Conservation (phyloP, 2,329 filamentous ascomycete species). For the Alternaria angustiovoidea region DNA sequence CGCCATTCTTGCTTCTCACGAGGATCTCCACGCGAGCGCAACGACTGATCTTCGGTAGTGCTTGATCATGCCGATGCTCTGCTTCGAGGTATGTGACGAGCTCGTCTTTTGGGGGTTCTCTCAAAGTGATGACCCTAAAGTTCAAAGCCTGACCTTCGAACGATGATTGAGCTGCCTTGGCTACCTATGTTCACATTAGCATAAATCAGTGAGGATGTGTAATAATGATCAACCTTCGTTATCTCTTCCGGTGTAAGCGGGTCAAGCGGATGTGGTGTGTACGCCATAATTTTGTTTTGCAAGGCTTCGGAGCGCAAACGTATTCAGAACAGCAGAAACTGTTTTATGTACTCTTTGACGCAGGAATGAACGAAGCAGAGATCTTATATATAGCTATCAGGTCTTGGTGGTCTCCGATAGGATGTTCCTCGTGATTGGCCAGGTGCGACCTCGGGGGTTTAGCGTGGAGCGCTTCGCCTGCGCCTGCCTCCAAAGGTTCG, state of each 20-base stretch:
- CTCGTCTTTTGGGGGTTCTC: conserved; percentile 60
- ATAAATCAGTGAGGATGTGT: background rate
- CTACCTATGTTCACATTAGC: conserved; percentile 12
- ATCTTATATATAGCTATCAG: background rate
- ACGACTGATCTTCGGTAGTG: conserved; percentile 44
- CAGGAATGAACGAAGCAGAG: background rate
- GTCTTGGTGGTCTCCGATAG: background rate
- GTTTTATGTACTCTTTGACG: background rate
- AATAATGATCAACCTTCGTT: background rate
- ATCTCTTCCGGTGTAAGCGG: conserved; percentile 16
- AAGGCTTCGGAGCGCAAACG: background rate
- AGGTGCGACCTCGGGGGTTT: background rate
- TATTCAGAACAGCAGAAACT: background rate
- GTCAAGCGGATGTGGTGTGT: conserved; percentile 13
- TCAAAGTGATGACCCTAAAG: conserved; percentile 62
- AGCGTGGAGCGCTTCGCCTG: background rate
- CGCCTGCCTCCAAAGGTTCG: background rate
- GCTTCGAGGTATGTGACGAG: conserved; percentile 57
- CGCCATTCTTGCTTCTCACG: conserved; percentile 42
- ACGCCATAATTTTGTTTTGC: background rate
- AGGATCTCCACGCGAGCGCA: conserved; percentile 53
- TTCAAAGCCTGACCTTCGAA: conserved; percentile 47
- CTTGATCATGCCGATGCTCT: conserved; percentile 47
- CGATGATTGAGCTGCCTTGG: conserved; percentile 47
- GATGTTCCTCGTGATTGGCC: background rate